Base-by-base conservation (phyloP, 768 basidiomycete genomes). In the Boletus edulis region DNA sequence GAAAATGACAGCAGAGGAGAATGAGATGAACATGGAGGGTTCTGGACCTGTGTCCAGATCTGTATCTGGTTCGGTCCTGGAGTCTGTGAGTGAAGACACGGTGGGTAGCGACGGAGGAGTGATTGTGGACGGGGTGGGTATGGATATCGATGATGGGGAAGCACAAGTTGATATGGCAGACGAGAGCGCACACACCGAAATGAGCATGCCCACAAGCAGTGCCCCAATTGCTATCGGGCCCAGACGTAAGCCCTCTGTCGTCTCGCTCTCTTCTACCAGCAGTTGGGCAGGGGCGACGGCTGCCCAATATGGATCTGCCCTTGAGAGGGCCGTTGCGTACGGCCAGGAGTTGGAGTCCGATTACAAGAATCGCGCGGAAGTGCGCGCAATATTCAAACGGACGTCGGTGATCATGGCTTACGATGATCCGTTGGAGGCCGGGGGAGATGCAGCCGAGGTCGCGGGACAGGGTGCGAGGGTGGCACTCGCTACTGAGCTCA, bases 371-470 rank as follows among this genome's bases (percentile, higher is more conserved):
- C 80, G 91, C 22, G 74, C 82, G 1, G 83, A 84, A 61, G 81
- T 93, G 32, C 81, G 83, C 51, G 75, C 78, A 14, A 75, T 89
- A 46, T 83, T 91, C 67, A 84, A 84, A 64, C 81, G 83, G 51
- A 88, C 91, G 10, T 88, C 91, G 57, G 83, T 86, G 27, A 84
- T 94, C 52, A 81, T 94, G 55, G 89, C 91, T 37, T 94, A 84
- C 67, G 81, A 86, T 41, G 85, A 91, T 67, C 91, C 90, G 20
- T 69, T 82, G 55, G 81, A 80, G 52, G 85, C 81, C 7, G 83
- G 82, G 5, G 86, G 86, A 13, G 78, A 82, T 32, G 81, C 83
- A 15, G 81, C 84, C 18, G 83, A 82, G 58, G 79, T 90, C 20
- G 89, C 83, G 10, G 84, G 90, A 39, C 80, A 84, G 55, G 81